These are phyloP conservation scores for Ceratorhiza oryzae-sativae DNA, from an alignment of 1,284 basidiomycete genomes.

Conservation along the genomic window DNA sequence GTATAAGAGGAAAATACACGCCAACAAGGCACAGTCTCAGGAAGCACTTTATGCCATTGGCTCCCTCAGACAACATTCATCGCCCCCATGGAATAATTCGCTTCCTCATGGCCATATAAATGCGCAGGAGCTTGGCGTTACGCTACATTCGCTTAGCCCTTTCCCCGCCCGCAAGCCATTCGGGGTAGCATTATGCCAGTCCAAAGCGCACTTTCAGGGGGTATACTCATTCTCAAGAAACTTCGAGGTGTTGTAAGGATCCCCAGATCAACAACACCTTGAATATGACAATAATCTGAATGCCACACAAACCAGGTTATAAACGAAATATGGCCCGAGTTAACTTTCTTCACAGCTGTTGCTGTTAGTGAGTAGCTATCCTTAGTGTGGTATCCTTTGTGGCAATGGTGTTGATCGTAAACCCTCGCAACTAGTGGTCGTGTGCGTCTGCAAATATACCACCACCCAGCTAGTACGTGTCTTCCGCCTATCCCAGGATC, in stretches of 20 bases:
- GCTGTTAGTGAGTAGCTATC: conserved; percentile 9
- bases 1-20: background rate
- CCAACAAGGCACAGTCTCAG: background rate
- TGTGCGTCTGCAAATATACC: conserved; percentile 17
- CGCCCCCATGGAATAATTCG: background rate
- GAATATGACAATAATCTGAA: no score
- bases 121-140: background rate
- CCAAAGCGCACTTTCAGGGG: background rate
- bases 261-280: background rate
- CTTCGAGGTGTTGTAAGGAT: conserved; percentile 14
- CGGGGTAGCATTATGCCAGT: background rate
- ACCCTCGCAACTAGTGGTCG: conserved; percentile 14
- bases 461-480: background rate
- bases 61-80: background rate
- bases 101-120: conserved; percentile 3
- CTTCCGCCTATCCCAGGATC: no score
- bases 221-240: conserved; percentile 1
- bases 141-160: background rate
- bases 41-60: conserved; percentile 16
- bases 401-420: background rate
- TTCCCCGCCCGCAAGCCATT: background rate
- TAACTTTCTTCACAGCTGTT: conserved; percentile 17
- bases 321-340: conserved; percentile 25
- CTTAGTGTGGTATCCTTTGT: background rate
- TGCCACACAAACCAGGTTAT: background rate